Base-by-base conservation (phyloP, 441 rosid species). In the Euphorbia schlechtendalii region DNA sequence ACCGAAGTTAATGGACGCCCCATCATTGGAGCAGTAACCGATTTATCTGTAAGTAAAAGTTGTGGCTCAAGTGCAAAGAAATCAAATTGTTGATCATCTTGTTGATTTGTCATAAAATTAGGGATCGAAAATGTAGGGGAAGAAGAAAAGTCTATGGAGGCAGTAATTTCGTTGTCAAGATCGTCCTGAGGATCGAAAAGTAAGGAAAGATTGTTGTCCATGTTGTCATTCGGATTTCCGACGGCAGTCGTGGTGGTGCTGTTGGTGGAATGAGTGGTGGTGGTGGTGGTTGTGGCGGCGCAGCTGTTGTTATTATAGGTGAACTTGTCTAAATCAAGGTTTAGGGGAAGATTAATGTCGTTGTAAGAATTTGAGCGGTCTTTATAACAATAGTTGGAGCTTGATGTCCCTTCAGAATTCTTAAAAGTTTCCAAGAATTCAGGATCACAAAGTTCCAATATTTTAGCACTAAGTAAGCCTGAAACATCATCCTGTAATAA, bases 121-220 rank as follows among this genome's bases (percentile, higher is more conserved):
- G 94, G 83, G 27, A 78, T 71, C 14, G 83, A 64, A 72, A 83
- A 83, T 0, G 78, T 69, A 58, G 86, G 82, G 8, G 96, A 80
- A 6, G 92, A 74, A 56, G 93, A 86, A 60, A 88, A 93, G 65
- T 90, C 89, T 22, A 82, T 90, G 2, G 96, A 93, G 69, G 90
- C 93, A 11, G 99, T 82, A 56, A 93, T 86, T 36, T 84, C 92
- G 41, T 87, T 90, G 15, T 86, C 88, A 22, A 90, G 81, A 21
- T 90, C 96, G 51, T 82, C 90, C 28, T 76, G 87, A 3, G 87
- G 77, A 56, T 84, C 83, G 59, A 84, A 89, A 69, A 89, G 70
- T 3, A 69, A 71, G 8, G 91, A 82, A 21, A 82, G 76, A 36
- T 80, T 87, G 20, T 34, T 34, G 40, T 34, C 80, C 55, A 65